phyloP scores from a whole-genome alignment of 2,329 filamentous ascomycete genomes.

The Chaetomiaceae sp. region DNA sequence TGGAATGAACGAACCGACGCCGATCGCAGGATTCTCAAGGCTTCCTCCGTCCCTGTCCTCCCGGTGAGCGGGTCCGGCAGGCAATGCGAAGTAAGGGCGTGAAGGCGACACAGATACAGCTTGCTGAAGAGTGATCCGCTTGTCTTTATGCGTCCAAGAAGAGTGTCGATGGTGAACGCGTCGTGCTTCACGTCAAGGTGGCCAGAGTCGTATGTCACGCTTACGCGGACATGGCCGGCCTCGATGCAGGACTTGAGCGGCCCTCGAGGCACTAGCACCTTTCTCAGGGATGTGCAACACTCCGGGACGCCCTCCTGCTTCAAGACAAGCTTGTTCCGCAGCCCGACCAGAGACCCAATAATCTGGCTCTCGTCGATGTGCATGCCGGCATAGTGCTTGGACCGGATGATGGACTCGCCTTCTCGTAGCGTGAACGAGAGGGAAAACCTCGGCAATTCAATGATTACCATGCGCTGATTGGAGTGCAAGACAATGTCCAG shows the following conservation, averaged over 20 bases:
- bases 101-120: slow-evolving; percentile 45
- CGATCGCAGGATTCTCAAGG: slow-evolving; percentile 42
- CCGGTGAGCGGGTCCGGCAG: slow-evolving; percentile 43
- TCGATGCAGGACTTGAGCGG: slow-evolving; percentile 14
- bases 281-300: slow-evolving; percentile 2
- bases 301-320: slow-evolving; percentile 9
- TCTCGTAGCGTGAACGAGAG: slow-evolving; percentile 39
- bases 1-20: slow-evolving; percentile 44
- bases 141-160: slow-evolving; percentile 44
- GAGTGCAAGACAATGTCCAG: slow-evolving; percentile 32
- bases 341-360: slow-evolving; percentile 43
- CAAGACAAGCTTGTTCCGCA: slow-evolving; percentile 45
- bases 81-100: slow-evolving; percentile 48
- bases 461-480: slow-evolving; percentile 24
- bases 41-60: slow-evolving; percentile 49
- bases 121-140: slow-evolving; percentile 46
- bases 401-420: slow-evolving; percentile 31
- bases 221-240: slow-evolving; percentile 31
- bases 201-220: slow-evolving; percentile 24
- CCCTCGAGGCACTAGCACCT: slow-evolving; percentile 36
- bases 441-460: slow-evolving; percentile 42
- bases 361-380: slow-evolving; percentile 40
- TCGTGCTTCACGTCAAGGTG: slow-evolving; percentile 28
- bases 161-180: slow-evolving; percentile 42
- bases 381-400: slow-evolving; percentile 46